Evolutionary conservation across 768 basidiomycete species (phyloP), one percentile per base, ranked within the genome.

Genomic region (Podaxis sp.): DNA sequence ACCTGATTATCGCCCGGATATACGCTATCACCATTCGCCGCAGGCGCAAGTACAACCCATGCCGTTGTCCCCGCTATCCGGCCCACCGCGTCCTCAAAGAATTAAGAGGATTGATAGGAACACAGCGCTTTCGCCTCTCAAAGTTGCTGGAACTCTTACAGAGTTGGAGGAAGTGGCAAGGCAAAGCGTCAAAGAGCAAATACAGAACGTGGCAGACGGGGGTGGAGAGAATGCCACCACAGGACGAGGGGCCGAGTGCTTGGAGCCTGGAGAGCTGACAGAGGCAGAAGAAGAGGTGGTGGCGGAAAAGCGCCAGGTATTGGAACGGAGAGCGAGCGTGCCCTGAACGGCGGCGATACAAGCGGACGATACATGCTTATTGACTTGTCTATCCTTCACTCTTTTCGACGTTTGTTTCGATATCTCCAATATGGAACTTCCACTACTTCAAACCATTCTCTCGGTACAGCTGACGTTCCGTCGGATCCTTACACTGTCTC

Each of bases 41-140:
- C 24, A 49, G 27, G 19, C 27, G 4, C 33, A 29, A 0, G 4
- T 50, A 9, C 57, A 50, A 1, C 47, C 46, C n/a, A 37, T 25
- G 17, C 29, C 19, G 36, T 7, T 24, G 8, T 36, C 57, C n/a
- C 57, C 57, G 7, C 46, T n/a, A 12, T 49, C 46, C 24, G 38
- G 37, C 9, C 57, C 57, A 15, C 47, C 33, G 3, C 43, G 57
- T 17, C 57, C 57, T 5, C 43, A 47, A 22, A 58, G 19, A 22
- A 49, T 58, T 12, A 58, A 49, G 43, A 58, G 57, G n/a, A 50
- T 58, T 9, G 57, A 58, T 36, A 47, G 57, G 47, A 50, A 58
- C n/a, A 11, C 27, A 13, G 46, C 47, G 13, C 43, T 47, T 15
- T 58, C 57, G 29, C 57, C 57, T 5, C 33, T 49, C 15, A 36